Base-by-base conservation (phyloP, 2,329 filamentous ascomycete species). In the Aspergillus proliferans region DNA sequence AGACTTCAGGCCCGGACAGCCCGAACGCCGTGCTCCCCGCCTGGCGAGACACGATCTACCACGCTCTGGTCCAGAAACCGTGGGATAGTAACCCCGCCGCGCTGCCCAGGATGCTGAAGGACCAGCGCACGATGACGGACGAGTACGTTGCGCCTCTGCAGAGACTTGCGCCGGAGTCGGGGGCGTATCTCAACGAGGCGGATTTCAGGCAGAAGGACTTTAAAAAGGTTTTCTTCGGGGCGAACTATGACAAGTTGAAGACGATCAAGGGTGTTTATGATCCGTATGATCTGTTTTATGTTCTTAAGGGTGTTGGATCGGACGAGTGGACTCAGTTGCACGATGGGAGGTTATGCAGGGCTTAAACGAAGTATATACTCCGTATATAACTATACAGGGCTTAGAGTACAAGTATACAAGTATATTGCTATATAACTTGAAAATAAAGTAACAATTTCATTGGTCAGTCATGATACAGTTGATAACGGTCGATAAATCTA, bases 231-330 rank as follows among this genome's bases (percentile, higher is more conserved):
- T 75, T 74, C 54, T 76, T 70, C 52, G 72, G 73, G 4, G 50
- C 46, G 3, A 75, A 72, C 51, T 75, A 74, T 45, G 52, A 52
- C 10, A 22, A 22, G 22, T 58, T 74, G 19, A 53, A 62, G 4
- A 7, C 52, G 6, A 59, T 76, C 28, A 75, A 76, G 64, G 52
- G 59, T 9, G 67, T 69, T 47, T 74, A 69, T 53, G 73, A 76
- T 52, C 71, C 71, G 4, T 38, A 63, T 0, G 60, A 63, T 38
- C 53, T 73, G 41, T 72, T 74, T 54, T 74, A 71, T 33, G 64
- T 1, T 62, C 26, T 15, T 6, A 73, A 69, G 15, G 73, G 67
- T 4, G 78, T 82, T 4, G 78, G 77, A 0, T 78, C 75, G 48
- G 78, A 81, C 46, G 57, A 53, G 15, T 80, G 76, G 76, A 59